Evolutionary conservation across 257 asterid species (phyloP).

Genomic region (Solanum peruvianum): DNA sequence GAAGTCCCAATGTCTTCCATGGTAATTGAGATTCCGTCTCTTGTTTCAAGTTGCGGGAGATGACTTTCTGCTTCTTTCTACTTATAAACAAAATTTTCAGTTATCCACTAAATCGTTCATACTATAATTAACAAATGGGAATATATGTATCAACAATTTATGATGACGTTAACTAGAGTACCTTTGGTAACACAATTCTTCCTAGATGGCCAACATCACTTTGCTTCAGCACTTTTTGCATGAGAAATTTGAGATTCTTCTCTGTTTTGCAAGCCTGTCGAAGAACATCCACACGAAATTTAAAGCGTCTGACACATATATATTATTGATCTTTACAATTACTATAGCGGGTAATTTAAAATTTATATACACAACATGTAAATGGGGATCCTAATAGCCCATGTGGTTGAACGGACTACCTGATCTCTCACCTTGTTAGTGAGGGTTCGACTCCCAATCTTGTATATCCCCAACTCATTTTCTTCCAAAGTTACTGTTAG

Average conservation of each 20-base stretch:
- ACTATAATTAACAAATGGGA: background rate
- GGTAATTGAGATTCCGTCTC: conserved; percentile 82
- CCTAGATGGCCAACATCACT: conserved; percentile 96
- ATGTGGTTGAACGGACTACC: background rate
- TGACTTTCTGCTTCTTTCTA: conserved; percentile 93
- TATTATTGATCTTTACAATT: background rate
- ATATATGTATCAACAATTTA: background rate
- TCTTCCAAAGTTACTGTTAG: background rate
- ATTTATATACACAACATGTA: background rate
- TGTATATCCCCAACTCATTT: background rate
- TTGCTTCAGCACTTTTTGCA: conserved; percentile 97
- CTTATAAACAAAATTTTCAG: background rate
- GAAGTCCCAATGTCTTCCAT: conserved; percentile 91
- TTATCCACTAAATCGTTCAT: background rate
- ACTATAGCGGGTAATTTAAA: background rate
- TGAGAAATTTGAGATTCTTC: conserved; percentile 71
- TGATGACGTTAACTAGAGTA: background rate
- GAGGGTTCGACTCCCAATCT: background rate
- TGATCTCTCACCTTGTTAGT: background rate
- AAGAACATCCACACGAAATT: background rate
- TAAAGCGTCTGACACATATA: background rate
- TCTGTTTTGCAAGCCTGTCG: conserved; percentile 48
- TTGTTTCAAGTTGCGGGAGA: conserved; percentile 77
- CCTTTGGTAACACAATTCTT: conserved; percentile 93
- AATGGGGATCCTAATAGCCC: background rate